phyloP scores from a whole-genome alignment of 2,329 filamentous ascomycete genomes.

The Coniochaeta sp. region DNA sequence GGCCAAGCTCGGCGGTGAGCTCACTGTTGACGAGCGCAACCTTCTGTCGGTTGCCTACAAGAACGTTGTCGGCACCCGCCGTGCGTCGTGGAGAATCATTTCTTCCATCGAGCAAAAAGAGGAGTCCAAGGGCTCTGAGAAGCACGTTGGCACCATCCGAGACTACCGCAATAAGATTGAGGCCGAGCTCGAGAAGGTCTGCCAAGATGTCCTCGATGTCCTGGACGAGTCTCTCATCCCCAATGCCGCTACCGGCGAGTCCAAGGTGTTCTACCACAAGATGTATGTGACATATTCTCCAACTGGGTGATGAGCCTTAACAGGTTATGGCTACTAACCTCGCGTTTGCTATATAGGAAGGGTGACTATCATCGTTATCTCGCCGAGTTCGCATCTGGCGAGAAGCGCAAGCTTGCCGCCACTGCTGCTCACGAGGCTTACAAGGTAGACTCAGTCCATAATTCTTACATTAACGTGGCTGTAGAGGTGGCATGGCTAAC shows the following conservation, averaged over 20 bases:
- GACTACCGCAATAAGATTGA: constrained; percentile 99
- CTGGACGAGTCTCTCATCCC: constrained; percentile 90
- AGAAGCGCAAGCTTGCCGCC: constrained; percentile 85
- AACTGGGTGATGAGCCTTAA: not conserved
- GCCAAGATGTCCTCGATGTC: constrained; percentile 94
- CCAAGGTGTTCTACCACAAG: constrained; percentile 99
- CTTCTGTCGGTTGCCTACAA: constrained; percentile 99
- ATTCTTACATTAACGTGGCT: not conserved
- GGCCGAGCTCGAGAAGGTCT: constrained; percentile 93
- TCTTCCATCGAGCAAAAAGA: constrained; percentile 99
- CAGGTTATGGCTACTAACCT: not conserved
- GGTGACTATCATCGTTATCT: constrained; percentile 95
- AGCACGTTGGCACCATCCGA: constrained; percentile 89
- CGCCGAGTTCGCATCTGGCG: constrained; percentile 85
- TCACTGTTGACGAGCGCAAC: constrained; percentile 96
- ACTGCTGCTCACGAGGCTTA: constrained; percentile 89
- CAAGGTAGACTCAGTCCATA: constrained; percentile 59
- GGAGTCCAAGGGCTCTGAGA: constrained; percentile 95
- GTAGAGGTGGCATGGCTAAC: not conserved
- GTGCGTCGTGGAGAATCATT: constrained; percentile 99
- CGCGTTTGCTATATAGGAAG: constrained; percentile 57
- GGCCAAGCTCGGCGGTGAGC: constrained; percentile 75
- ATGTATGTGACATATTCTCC: constrained; percentile 59
- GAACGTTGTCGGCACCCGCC: constrained; percentile 97
- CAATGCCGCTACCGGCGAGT: constrained; percentile 93